Conservation (phyloP, 108 stramenopile genomes). For the Skeletonema tropicum region DNA sequence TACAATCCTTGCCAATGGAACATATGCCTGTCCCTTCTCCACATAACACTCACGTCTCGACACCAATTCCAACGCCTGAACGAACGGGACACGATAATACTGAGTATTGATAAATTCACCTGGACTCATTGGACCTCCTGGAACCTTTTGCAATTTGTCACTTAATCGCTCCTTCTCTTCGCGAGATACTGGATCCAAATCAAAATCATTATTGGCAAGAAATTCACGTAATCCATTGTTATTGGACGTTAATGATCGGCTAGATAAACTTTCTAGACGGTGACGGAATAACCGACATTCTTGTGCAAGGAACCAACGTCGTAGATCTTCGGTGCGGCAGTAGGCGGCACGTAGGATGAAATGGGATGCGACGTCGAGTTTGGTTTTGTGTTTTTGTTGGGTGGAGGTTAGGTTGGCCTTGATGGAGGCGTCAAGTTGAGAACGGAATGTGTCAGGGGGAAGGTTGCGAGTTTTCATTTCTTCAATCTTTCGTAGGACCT, state of each 20-base stretch:
- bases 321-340: conserved; percentile 88
- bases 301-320: conserved; percentile 90
- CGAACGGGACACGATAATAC: conserved; percentile 94
- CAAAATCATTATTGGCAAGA: conserved; percentile 61
- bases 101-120: conserved; percentile 46
- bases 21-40: conserved; percentile 86
- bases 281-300: conserved; percentile 83
- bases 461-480: conserved; percentile 80
- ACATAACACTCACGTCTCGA: conserved; percentile 82
- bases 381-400: conserved; percentile 31
- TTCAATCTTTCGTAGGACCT: conserved; percentile 95
- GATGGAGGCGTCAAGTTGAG: conserved; percentile 30
- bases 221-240: conserved; percentile 55
- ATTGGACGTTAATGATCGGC: conserved; percentile 5
- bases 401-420: conserved; percentile 43
- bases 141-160: conserved; percentile 37
- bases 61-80: conserved; percentile 88
- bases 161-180: conserved; percentile 56
- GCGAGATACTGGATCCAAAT: conserved; percentile 61
- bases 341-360: conserved; percentile 96
- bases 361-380: conserved; percentile 89
- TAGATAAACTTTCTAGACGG: conserved; percentile 77
- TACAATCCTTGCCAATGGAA: conserved; percentile 83
- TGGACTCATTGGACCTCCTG: conserved; percentile 37
- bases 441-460: conserved; percentile 47